Conservation (phyloP, 2,329 filamentous ascomycete genomes). For the Microdochium nivale region DNA sequence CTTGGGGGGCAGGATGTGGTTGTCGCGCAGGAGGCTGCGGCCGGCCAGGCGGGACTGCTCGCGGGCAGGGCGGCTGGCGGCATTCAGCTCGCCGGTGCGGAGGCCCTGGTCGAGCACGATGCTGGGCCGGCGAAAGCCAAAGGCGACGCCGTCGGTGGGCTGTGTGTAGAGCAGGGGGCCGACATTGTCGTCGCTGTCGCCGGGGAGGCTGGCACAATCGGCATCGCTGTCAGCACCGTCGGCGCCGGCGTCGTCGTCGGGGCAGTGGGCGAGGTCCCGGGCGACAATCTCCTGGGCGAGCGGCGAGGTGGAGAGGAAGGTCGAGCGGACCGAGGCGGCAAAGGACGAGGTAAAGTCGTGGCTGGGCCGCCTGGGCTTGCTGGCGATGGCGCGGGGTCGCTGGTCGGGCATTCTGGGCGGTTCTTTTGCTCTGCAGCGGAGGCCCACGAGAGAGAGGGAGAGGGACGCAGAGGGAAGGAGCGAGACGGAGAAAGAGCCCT, state of each 20-base stretch:
- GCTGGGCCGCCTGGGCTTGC: background rate
- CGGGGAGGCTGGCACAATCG: constrained; percentile 24
- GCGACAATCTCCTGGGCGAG: constrained; percentile 58
- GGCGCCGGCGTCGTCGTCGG: constrained; percentile 47
- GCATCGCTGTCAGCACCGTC: constrained; percentile 20
- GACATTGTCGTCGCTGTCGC: constrained; percentile 8
- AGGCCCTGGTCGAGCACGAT: constrained; percentile 44
- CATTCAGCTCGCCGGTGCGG: constrained; percentile 28
- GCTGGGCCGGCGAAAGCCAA: constrained; percentile 60
- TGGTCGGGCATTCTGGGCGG: background rate
- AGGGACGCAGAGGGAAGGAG: background rate
- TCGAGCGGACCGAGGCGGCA: background rate
- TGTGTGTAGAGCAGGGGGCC: constrained; percentile 59
- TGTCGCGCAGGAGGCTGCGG: constrained; percentile 53
- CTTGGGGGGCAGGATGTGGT: constrained; percentile 57
- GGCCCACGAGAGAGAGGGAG: too few species aligned
- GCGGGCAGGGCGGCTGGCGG: constrained; percentile 45
- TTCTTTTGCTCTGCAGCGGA: too few species aligned
- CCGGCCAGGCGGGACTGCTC: constrained; percentile 50
- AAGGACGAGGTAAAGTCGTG: background rate
- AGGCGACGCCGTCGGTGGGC: constrained; percentile 62
- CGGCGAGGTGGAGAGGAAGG: constrained; percentile 30
- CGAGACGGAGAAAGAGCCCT: too few species aligned
- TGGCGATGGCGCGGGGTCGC: background rate
- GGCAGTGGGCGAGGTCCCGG: constrained; percentile 56